Percentiles rank a stretch among this genome's conserved stretches.
These are phyloP conservation scores for Neurospora sp. DNA, from an alignment of 495 filamentous ascomycete species.

Conservation along the genomic window DNA sequence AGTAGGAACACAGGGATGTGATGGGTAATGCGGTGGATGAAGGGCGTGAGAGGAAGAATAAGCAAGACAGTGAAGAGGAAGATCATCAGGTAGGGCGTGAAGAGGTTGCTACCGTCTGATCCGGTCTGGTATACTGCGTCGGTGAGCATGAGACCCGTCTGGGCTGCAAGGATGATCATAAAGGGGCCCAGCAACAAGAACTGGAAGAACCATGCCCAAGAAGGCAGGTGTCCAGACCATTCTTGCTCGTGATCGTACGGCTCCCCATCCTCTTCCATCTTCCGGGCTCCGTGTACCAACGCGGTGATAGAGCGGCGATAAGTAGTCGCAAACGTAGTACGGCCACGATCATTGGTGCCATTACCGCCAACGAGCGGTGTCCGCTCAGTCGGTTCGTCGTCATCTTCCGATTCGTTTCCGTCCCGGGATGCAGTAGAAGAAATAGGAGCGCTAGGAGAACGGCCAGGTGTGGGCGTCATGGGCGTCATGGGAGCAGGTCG, in stretches of 20 bases:
- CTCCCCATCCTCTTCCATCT: conserved; percentile 13
- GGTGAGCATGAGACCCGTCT: conserved; percentile 64
- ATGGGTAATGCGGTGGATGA: conserved; percentile 75
- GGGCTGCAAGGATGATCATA: conserved; percentile 59
- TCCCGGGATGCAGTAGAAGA: conserved; percentile 7
- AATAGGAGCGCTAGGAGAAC: not conserved
- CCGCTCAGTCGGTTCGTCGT: conserved; percentile 58
- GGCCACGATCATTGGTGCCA: conserved; percentile 31
- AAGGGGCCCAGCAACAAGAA: conserved; percentile 74
- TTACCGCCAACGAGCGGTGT: conserved; percentile 59
- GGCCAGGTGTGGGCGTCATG: not conserved
- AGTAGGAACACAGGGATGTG: conserved; percentile 73
- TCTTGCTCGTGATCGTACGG: conserved; percentile 72
- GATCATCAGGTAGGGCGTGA: conserved; percentile 61
- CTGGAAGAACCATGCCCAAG: conserved; percentile 79
- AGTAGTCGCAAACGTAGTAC: conserved; percentile 66
- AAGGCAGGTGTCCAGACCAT: conserved; percentile 71
- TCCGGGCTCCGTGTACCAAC: conserved; percentile 23
- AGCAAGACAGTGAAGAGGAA: conserved; percentile 58
- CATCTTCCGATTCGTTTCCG: conserved; percentile 33
- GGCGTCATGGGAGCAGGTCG: not conserved
- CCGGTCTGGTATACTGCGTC: conserved; percentile 69
- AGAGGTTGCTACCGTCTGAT: conserved; percentile 57
- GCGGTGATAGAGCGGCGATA: conserved; percentile 38
- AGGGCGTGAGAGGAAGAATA: conserved; percentile 70